phyloP scores from a whole-genome alignment of 768 basidiomycete genomes.

The Exidia glandulosa region DNA sequence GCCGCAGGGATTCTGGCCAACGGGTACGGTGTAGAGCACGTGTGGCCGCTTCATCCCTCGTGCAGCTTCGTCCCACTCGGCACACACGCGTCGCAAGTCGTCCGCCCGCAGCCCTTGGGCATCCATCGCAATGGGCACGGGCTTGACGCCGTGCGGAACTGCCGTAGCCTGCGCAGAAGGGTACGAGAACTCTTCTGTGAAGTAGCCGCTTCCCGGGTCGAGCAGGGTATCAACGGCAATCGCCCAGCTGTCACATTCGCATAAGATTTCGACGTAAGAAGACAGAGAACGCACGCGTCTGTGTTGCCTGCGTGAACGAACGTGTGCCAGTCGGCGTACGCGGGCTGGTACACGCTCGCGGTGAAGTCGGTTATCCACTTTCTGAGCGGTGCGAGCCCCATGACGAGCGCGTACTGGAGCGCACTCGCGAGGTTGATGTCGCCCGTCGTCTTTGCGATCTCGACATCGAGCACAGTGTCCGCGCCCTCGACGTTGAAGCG shows the following conservation, averaged over 20 bases:
- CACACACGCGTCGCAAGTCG: conserved; percentile 47
- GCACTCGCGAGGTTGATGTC: conserved; percentile 50
- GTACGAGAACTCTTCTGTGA: conserved; percentile 67
- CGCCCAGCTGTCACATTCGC: conserved; percentile 31
- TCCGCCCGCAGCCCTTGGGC: conserved; percentile 56
- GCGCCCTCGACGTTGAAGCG: conserved; percentile 21
- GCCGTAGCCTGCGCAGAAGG: conserved; percentile 38
- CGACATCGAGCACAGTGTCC: neutral
- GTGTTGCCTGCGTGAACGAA: conserved; percentile 63
- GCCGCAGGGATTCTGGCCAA: conserved; percentile 82
- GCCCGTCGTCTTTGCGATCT: conserved; percentile 49
- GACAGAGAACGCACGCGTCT: conserved; percentile 31
- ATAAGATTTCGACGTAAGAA: neutral
- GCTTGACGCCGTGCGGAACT: conserved; percentile 29
- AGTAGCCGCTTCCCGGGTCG: conserved; percentile 50
- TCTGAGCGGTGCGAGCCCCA: conserved; percentile 48
- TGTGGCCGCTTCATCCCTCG: conserved; percentile 52
- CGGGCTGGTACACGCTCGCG: conserved; percentile 35
- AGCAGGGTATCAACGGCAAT: conserved; percentile 49
- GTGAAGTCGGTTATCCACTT: conserved; percentile 48
- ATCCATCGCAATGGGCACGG: conserved; percentile 58
- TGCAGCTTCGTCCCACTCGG: conserved; percentile 51
- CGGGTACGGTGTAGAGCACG: conserved; percentile 63
- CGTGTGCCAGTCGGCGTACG: conserved; percentile 46
- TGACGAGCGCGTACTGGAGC: conserved; percentile 54